Base-by-base conservation (phyloP, 2,329 filamentous ascomycete species). In the Geoglossum cookeanum region DNA sequence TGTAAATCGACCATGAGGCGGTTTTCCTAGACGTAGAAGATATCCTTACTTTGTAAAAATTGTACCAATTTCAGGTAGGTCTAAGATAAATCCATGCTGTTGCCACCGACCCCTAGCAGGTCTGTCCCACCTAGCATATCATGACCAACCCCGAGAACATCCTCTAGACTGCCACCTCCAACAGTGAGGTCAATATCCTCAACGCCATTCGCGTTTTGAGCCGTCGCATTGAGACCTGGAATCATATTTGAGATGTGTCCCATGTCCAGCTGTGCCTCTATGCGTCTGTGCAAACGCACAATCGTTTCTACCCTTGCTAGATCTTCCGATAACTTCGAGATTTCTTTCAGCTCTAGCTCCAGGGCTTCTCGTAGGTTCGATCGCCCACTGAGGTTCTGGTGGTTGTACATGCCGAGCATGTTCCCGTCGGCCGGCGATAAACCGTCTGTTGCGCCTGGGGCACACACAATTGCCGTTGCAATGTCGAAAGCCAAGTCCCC, bases 391-490 rank as follows among this genome's bases (percentile, higher is more conserved):
- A 67, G 65, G 1, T 66, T 66, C 4, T 68, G 63, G 1, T 65
- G 66, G 44, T 8, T 17, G 29, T 53, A 35, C 30, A 30, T 53
- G 30, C 49, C 33, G 30, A 35, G 33, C 56, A 51, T 71, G 65
- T 69, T 66, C 61, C 64, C 65, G 33, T 65, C 70, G 29, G 17
- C 37, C 15, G 66, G 68, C 4, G 66, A 66, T 58, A 74, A 68
- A 62, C 74, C 77, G 39, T 69, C 74, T 1, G 59, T 57, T 5
- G 62, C 72, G 62, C 82, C 76, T 0, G 84, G 83, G 0, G 84
- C 80, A 64, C 84, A 87, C 8, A 90, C 74, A 6, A 90, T 71
- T 0, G 83, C 78, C 2, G 78, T 79, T 1, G 78, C 84, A 8
- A 89, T 75, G 62, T 90, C 86, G 57, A 88, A 78, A 17, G 55